These are phyloP conservation scores for Botryotinia globosa DNA, from an alignment of 2,329 filamentous ascomycete genomes.

Conservation along the genomic window DNA sequence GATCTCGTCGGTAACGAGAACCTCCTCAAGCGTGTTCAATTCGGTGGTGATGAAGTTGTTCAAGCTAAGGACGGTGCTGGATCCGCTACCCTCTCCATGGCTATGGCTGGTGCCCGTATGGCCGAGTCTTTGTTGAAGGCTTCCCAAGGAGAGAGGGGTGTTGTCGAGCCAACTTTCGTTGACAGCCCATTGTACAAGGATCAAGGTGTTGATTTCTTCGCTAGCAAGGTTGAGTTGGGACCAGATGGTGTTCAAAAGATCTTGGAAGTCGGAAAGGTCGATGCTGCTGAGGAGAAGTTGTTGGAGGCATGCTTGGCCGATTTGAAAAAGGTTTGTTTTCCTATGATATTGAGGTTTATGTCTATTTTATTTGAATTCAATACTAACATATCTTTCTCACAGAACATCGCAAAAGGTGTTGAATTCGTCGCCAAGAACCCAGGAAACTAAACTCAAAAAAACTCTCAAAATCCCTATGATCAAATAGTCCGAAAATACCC, in stretches of 20 bases:
- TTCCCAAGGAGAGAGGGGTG: conserved; percentile 87
- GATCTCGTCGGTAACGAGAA: conserved; percentile 74
- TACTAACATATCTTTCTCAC: conserved; percentile 93
- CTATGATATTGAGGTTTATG: neutral
- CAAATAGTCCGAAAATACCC: neutral
- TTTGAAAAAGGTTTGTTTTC: conserved; percentile 60
- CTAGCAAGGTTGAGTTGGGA: conserved; percentile 91
- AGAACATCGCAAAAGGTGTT: conserved; percentile 93
- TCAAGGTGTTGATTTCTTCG: conserved; percentile 96
- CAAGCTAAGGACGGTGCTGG: conserved; percentile 98
- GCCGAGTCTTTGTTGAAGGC: conserved; percentile 94
- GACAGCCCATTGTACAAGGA: conserved; percentile 98
- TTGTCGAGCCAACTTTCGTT: conserved; percentile 94
- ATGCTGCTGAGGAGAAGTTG: conserved; percentile 83
- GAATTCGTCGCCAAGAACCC: conserved; percentile 57
- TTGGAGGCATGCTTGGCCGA: conserved; percentile 80
- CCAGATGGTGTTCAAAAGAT: conserved; percentile 96
- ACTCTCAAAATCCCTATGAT: neutral
- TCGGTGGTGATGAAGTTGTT: conserved; percentile 98
- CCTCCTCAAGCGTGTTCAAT: conserved; percentile 87
- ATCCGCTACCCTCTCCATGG: conserved; percentile 97
- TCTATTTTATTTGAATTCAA: conserved; percentile 74
- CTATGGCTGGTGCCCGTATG: conserved; percentile 81
- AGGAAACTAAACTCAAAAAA: conserved; percentile 23
- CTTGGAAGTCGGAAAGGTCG: conserved; percentile 78